phyloP scores from a whole-genome alignment of 2,329 filamentous ascomycete species.

The Trichoderma harzianum region DNA sequence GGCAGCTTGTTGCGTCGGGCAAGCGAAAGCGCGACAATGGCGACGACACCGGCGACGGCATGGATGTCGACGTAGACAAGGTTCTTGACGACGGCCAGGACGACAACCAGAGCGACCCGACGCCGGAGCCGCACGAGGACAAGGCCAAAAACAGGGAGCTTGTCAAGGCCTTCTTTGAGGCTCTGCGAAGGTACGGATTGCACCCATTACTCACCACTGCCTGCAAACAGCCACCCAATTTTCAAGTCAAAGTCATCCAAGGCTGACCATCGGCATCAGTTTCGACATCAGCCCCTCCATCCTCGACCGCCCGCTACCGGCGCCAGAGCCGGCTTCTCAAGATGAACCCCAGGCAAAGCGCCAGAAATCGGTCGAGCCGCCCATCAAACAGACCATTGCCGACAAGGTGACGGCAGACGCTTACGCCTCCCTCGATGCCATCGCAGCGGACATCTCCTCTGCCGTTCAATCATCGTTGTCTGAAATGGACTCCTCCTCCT shows the following conservation, averaged over 20 bases:
- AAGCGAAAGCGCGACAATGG: conserved; percentile 59
- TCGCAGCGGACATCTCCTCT: conserved; percentile 56
- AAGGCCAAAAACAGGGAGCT: conserved; percentile 31
- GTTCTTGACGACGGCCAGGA: background rate
- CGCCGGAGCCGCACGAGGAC: background rate
- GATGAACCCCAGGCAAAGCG: conserved; percentile 58
- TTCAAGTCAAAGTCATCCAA: background rate
- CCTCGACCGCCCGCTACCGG: conserved; percentile 51
- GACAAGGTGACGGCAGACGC: conserved; percentile 51
- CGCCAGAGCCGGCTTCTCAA: conserved; percentile 34
- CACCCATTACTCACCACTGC: background rate
- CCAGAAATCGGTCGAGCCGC: conserved; percentile 51
- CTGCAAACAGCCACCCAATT: background rate
- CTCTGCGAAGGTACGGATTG: conserved; percentile 37
- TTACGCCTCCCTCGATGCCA: conserved; percentile 62
- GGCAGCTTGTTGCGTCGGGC: conserved; percentile 36
- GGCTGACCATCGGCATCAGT: conserved; percentile 40
- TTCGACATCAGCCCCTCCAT: conserved; percentile 54
- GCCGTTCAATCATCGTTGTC: conserved; percentile 47
- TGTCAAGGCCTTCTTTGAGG: conserved; percentile 38
- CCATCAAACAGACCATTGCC: conserved; percentile 43
- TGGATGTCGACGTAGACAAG: conserved; percentile 23
- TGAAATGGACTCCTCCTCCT: conserved; percentile 40
- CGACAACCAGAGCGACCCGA: background rate
- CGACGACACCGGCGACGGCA: conserved; percentile 32